phyloP scores from a whole-genome alignment of 2,329 filamentous ascomycete species.

The Samsoniella hepiali region DNA sequence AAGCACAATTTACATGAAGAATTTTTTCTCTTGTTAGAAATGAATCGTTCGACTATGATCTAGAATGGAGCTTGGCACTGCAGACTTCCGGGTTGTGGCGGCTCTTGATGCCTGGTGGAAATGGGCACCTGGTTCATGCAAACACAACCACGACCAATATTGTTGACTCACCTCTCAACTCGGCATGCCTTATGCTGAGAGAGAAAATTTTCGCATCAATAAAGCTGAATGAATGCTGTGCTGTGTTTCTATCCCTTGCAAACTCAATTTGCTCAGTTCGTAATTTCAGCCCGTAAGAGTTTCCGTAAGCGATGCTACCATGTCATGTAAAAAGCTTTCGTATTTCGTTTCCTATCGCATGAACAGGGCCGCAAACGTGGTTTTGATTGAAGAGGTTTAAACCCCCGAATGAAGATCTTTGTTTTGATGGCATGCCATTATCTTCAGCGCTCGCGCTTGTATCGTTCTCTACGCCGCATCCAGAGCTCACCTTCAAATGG shows the following conservation, averaged over 20 bases:
- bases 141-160: no score
- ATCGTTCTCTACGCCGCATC: background rate
- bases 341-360: background rate
- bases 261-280: background rate
- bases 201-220: no score
- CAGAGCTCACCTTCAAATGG: background rate
- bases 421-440: background rate
- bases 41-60: background rate
- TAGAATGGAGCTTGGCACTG: background rate
- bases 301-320: background rate
- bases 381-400: no score
- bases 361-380: no score
- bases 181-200: background rate
- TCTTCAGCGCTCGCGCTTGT: background rate
- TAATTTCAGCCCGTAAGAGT: background rate
- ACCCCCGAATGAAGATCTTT: no score
- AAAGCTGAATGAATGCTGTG: background rate
- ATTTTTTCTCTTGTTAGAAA: no score
- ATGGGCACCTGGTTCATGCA: no score
- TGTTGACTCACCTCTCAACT: no score
- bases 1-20: background rate
- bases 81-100: background rate
- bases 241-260: background rate
- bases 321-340: background rate
- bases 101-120: background rate